phyloP scores from a whole-genome alignment of 139 green algal species.

The Desmodesmus armatus region DNA sequence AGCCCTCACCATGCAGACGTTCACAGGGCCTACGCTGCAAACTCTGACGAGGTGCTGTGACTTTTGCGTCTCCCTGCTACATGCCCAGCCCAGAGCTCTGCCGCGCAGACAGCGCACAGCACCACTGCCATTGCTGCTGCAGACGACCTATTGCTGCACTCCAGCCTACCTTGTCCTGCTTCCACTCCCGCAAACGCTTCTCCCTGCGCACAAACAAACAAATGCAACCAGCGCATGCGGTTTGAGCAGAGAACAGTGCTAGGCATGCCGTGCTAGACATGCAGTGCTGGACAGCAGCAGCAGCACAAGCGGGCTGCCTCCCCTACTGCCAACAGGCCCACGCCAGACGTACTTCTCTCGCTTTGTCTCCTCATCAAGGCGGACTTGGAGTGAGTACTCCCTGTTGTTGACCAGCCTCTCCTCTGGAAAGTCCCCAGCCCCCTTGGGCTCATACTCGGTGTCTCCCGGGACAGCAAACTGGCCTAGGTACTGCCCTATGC shows the following conservation, averaged over 20 bases:
- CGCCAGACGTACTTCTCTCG: slow-evolving; percentile 72
- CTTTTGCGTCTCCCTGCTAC: too few relatives aligned
- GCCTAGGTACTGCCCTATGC: slow-evolving; percentile 70
- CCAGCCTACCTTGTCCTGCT: slow-evolving; percentile 59
- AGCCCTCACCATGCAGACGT: too few relatives aligned
- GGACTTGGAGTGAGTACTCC: slow-evolving; percentile 76
- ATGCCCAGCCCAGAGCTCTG: slow-evolving; percentile 2
- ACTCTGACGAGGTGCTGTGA: too few relatives aligned
- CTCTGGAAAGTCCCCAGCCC: slow-evolving; percentile 43
- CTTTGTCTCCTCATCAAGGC: slow-evolving; percentile 78
- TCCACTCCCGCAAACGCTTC: slow-evolving; percentile 60
- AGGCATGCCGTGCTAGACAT: neutral
- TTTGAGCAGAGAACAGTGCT: neutral
- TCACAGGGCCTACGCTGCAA: too few relatives aligned
- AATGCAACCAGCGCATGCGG: neutral
- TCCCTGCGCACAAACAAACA: slow-evolving; percentile 50
- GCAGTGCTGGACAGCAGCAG: neutral
- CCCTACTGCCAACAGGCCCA: neutral
- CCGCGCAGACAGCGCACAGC: neutral
- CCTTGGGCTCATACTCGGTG: slow-evolving; percentile 80
- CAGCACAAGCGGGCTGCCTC: neutral
- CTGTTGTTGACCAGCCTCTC: slow-evolving; percentile 73
- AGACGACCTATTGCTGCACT: too few relatives aligned
- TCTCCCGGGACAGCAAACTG: slow-evolving; percentile 79
- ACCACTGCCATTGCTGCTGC: neutral